Conservation (phyloP, 345 rosid species). For the Eucalyptus tenuipes region DNA sequence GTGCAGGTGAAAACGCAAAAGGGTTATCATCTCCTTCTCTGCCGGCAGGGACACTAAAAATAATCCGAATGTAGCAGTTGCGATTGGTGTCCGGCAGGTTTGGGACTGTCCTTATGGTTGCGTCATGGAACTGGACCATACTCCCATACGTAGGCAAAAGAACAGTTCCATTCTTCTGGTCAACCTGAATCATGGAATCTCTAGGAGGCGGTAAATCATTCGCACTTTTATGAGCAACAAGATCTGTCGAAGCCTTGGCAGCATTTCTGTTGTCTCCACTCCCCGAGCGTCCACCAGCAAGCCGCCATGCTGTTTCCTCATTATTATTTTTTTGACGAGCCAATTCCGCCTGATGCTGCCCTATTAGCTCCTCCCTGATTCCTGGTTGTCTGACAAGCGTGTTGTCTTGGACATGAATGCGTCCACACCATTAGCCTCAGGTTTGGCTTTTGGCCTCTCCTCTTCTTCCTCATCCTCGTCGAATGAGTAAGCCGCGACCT, state of each 20-base stretch:
- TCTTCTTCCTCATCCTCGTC: conserved; percentile 79
- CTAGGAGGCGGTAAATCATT: conserved; percentile 68
- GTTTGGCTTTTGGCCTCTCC: conserved; percentile 20
- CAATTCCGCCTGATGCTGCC: conserved; percentile 97
- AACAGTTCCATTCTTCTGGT: conserved; percentile 72
- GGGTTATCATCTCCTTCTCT: conserved; percentile 84
- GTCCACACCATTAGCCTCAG: conserved; percentile 26
- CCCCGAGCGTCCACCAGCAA: conserved; percentile 60
- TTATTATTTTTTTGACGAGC: conserved; percentile 92
- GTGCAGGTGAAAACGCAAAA: conserved; percentile 74
- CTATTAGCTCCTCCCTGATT: conserved; percentile 76
- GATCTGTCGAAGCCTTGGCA: conserved; percentile 42
- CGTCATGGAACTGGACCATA: conserved; percentile 85
- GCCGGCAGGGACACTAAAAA: conserved; percentile 83
- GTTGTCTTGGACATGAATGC: conserved; percentile 49
- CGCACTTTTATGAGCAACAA: conserved; percentile 69
- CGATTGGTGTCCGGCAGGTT: conserved; percentile 78
- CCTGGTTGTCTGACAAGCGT: conserved; percentile 73
- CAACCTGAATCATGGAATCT: conserved; percentile 69
- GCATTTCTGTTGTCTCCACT: conserved; percentile 43
- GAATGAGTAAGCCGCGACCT: conserved; percentile 78
- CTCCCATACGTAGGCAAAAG: conserved; percentile 74
- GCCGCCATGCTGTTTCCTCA: conserved; percentile 90
- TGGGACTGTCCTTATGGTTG: conserved; percentile 72
- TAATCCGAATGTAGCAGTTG: conserved; percentile 64